Percentiles rank a stretch among this genome's conserved stretches.
Evolutionary conservation across 2,329 filamentous ascomycete genomes (phyloP).

Genomic region (Sporothrix humicola): DNA sequence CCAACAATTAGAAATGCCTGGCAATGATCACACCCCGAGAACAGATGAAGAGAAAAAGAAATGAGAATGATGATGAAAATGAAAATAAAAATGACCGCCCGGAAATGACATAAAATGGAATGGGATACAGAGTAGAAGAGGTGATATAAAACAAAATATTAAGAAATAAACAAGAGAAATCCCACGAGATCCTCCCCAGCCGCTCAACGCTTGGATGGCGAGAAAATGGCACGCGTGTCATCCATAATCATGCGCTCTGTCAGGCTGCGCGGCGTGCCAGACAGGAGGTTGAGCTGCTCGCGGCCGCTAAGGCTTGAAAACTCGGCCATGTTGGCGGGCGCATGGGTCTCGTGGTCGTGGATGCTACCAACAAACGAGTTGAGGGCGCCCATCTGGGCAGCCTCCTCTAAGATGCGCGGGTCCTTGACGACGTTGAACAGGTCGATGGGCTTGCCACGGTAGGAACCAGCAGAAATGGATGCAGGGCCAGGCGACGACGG

Average conservation of each 20-base stretch:
- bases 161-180: neutral
- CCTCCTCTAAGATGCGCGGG: slow-evolving; percentile 48
- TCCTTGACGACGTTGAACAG: slow-evolving; percentile 48
- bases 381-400: slow-evolving; percentile 48
- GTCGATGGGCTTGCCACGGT: slow-evolving; percentile 48
- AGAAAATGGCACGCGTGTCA: slow-evolving; percentile 33
- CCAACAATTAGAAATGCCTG: neutral
- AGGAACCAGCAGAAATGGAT: slow-evolving; percentile 47
- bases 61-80: neutral
- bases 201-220: slow-evolving; percentile 6
- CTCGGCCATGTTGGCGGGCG: slow-evolving; percentile 40
- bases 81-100: neutral
- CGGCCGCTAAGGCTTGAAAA: slow-evolving; percentile 36
- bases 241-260: slow-evolving; percentile 45
- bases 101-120: neutral
- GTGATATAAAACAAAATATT: neutral
- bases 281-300: slow-evolving; percentile 28
- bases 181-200: neutral
- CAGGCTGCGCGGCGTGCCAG: slow-evolving; percentile 44
- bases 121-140: neutral
- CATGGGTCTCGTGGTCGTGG: slow-evolving; percentile 38
- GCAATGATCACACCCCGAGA: neutral
- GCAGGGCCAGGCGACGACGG: slow-evolving; percentile 36
- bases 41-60: neutral
- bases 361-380: slow-evolving; percentile 52